Evolutionary conservation across 805 yeast genomes (phyloP).

Genomic region (Clavispora phyllophila): DNA sequence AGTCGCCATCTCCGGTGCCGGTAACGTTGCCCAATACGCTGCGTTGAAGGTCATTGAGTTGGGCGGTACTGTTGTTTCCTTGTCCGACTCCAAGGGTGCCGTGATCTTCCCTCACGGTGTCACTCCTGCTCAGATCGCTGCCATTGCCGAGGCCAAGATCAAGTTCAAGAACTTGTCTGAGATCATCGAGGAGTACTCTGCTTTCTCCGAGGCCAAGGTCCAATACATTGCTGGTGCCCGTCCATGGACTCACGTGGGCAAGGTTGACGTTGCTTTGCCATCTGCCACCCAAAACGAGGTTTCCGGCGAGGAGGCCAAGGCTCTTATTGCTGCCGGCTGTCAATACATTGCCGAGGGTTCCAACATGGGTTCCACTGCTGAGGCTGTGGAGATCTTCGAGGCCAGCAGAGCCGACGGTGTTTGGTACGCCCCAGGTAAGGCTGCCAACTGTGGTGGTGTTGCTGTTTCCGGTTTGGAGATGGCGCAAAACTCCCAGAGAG

Average conservation of each 20-base stretch:
- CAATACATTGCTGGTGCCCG: conserved; percentile 89
- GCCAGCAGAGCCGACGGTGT: conserved; percentile 63
- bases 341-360: conserved; percentile 98
- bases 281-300: conserved; percentile 99
- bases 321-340: conserved; percentile 86
- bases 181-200: conserved; percentile 49
- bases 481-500: conserved; percentile 98
- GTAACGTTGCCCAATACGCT: conserved; percentile 99
- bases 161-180: conserved; percentile 71
- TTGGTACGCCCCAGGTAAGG: conserved; percentile 99
- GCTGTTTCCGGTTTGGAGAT: conserved; percentile 97
- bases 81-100: conserved; percentile 93
- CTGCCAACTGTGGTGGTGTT: conserved; percentile 99
- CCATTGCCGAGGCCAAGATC: conserved; percentile 72
- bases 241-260: conserved; percentile 92
- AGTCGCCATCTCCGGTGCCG: conserved; percentile 96
- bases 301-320: conserved; percentile 93
- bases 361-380: conserved; percentile 98
- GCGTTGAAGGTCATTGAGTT: conserved; percentile 95
- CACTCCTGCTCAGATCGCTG: conserved; percentile 72
- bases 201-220: conserved; percentile 55
- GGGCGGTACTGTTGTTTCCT: conserved; percentile 91
- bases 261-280: conserved; percentile 94
- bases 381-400: conserved; percentile 93
- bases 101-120: conserved; percentile 77